Evolutionary conservation across 192 early-diverging fungal species (phyloP).

Genomic region (Diversispora epigaea): DNA sequence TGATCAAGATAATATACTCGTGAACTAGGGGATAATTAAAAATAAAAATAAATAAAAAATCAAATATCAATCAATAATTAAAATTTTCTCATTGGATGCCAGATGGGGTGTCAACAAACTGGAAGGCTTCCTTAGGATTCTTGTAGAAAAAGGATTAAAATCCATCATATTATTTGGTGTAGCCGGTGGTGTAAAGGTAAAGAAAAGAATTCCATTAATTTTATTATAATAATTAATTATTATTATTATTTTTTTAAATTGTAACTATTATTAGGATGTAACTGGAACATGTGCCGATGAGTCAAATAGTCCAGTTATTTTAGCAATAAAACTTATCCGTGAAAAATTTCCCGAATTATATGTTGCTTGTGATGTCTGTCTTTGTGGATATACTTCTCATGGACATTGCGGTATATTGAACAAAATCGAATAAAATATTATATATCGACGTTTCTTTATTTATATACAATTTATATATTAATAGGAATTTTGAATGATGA

Average conservation of each 20-base stretch:
- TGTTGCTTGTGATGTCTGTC: constrained; percentile 92
- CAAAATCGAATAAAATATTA: not conserved
- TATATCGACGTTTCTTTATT: not conserved
- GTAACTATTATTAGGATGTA: constrained; percentile 60
- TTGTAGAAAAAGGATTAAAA: constrained; percentile 85
- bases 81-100: not conserved
- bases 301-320: constrained; percentile 80
- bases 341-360: constrained; percentile 74
- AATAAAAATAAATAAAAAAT: too few relatives aligned
- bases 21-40: too few relatives aligned
- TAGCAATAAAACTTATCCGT: constrained; percentile 76
- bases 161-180: constrained; percentile 95
- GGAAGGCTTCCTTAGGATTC: constrained; percentile 69
- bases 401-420: constrained; percentile 83
- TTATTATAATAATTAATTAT: not conserved
- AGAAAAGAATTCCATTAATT: too few relatives aligned
- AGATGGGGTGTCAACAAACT: constrained; percentile 78
- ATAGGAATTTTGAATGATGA: constrained; percentile 58
- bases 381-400: constrained; percentile 95
- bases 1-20: too few relatives aligned
- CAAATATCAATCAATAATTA: not conserved
- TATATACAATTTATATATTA: not conserved
- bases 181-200: constrained; percentile 67
- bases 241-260: not conserved
- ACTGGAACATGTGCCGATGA: constrained; percentile 81